Evolutionary conservation across 2,329 filamentous ascomycete species (phyloP), one percentile per base, ranked within the genome.

Genomic region (Cercospora sojina): DNA sequence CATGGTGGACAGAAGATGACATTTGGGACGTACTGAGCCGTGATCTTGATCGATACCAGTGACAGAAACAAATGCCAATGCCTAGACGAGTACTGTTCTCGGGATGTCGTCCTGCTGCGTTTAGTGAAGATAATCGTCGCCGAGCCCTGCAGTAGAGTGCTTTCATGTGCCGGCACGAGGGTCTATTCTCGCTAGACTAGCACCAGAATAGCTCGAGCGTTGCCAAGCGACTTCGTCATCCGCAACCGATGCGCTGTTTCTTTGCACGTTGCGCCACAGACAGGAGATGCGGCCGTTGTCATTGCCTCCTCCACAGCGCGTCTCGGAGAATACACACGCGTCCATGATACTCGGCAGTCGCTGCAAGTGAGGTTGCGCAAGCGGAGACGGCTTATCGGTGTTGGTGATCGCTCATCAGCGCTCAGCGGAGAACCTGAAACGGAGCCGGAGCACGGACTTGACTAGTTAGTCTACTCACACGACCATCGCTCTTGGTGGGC

Each of bases 401-500:
- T 20, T 32, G 27, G 58, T 16, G 9, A 31, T 47, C 23, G 58
- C 18, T 58, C 56, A 23, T 18, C 58, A 20, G 20, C 35, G 58
- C 25, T 29, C 27, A 35, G 53, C 53, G 27, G 25, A 43, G 38
- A 60, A 60, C 23, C 58, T 47, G 58, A 60, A 60, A 60, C 58
- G 58, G 27, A 23, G 20, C 35, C 20, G 25, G 35, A 6, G 38
- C 58, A 47, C 58, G 35, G 58, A 60, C 58, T 20, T 31, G 27
- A 23, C 53, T 18, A 56, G 27, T 32, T 18, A 56, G 27, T 32
- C 53, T 56, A 60, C 58, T 60, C 58, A 60, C 58, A 60, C 58
- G 58, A 32, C 58, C 41, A 31, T 62, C 47, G 31, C 43, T 49
- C 59, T 62, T 62, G 43, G 43, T 62, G 41, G 43, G 29, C 59